phyloP scores from a whole-genome alignment of 345 rosid genomes.

The Melaleuca quinquenervia region DNA sequence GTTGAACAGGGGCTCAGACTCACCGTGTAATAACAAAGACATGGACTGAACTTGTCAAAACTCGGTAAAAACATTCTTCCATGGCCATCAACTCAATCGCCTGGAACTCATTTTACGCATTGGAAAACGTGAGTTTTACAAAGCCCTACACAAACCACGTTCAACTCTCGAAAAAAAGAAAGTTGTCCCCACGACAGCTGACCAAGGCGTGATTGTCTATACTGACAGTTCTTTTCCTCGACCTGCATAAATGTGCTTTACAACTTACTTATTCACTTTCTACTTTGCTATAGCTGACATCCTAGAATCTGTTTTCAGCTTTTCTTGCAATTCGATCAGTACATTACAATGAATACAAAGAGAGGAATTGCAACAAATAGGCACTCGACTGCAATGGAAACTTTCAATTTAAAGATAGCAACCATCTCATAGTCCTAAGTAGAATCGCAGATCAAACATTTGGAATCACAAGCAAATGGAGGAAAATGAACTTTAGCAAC shows the following conservation, averaged over 20 bases:
- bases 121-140: not conserved
- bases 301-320: not conserved
- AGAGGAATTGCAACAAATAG: not conserved
- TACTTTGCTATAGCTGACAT: not conserved
- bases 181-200: not conserved
- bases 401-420: not conserved
- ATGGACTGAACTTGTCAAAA: not conserved
- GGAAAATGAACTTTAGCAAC: not conserved
- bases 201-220: not conserved
- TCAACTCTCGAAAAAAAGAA: not conserved
- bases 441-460: not conserved
- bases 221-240: not conserved
- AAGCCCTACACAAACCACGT: not conserved
- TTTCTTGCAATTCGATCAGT: not conserved
- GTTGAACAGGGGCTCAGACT: not conserved
- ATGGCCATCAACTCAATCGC: not conserved
- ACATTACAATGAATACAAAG: not conserved
- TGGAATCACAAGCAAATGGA: not conserved
- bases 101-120: not conserved
- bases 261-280: not conserved
- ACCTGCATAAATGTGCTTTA: not conserved
- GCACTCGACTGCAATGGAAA: not conserved
- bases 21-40: not conserved
- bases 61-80: not conserved
- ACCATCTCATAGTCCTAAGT: not conserved